These are phyloP conservation scores for Triticum dicoccoides DNA, from an alignment of 176 grass and related monocot genomes.

Conservation along the genomic window DNA sequence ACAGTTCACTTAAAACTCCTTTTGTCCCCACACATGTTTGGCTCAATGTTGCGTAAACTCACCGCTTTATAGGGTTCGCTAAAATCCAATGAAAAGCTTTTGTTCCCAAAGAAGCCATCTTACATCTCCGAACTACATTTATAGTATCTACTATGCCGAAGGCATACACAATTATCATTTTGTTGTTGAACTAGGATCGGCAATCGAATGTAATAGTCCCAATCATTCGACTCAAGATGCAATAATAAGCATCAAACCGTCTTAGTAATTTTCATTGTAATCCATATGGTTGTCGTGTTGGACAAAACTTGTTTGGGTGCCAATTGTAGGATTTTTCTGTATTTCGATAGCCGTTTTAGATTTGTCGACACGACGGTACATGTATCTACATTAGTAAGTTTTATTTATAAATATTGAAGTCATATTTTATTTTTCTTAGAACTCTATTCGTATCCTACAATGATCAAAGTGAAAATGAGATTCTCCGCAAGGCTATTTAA, in stretches of 20 bases:
- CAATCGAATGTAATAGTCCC: rapidly evolving
- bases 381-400: background rate
- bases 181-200: background rate
- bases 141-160: background rate
- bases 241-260: background rate
- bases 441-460: background rate
- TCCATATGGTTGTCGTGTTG: too few relatives aligned
- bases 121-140: background rate
- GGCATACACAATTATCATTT: background rate
- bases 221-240: background rate
- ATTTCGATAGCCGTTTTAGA: background rate
- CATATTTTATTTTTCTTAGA: too few relatives aligned
- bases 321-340: background rate
- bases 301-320: background rate
- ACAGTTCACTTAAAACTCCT: rapidly evolving
- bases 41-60: background rate
- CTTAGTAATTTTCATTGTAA: background rate
- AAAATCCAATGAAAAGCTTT: background rate
- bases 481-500: background rate
- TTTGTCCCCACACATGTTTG: background rate
- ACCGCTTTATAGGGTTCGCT: background rate
- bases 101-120: background rate
- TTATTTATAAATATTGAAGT: too few relatives aligned
- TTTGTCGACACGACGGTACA: background rate
- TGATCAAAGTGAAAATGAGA: background rate